Conservation (phyloP, 2,329 filamentous ascomycete genomes). For the Thelonectria discophora region DNA sequence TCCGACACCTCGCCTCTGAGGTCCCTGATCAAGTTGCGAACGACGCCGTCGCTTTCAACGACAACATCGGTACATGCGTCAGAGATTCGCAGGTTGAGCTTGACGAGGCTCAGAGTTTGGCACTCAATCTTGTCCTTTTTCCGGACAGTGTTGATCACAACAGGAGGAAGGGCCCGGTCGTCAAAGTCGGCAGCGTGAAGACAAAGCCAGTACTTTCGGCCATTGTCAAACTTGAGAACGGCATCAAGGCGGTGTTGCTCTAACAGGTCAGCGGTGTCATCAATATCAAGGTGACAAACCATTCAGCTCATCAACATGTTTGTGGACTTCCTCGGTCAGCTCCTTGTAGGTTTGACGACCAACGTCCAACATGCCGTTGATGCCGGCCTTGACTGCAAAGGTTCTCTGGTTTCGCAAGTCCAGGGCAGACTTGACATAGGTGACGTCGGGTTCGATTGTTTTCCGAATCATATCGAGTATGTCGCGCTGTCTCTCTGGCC, state of each 20-base stretch:
- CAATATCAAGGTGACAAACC: conserved; percentile 53
- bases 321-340: conserved; percentile 78
- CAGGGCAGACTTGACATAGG: conserved; percentile 79
- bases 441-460: conserved; percentile 82
- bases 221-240: conserved; percentile 78
- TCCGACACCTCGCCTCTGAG: conserved; percentile 75
- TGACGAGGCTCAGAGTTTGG: conserved; percentile 84
- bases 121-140: conserved; percentile 85
- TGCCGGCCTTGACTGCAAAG: conserved; percentile 87
- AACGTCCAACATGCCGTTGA: conserved; percentile 88
- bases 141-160: conserved; percentile 79
- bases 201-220: conserved; percentile 81
- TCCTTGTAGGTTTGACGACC: conserved; percentile 91
- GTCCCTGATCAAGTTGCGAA: conserved; percentile 76
- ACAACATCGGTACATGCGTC: conserved; percentile 87
- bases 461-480: conserved; percentile 72
- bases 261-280: conserved; percentile 40
- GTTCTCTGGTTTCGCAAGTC: conserved; percentile 90
- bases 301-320: conserved; percentile 73
- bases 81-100: conserved; percentile 79
- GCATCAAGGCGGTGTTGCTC: conserved; percentile 67
- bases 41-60: conserved; percentile 79
- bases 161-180: conserved; percentile 64
- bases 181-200: conserved; percentile 71
- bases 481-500: conserved; percentile 65